Base-by-base conservation (phyloP, 164 flowering plant species). In the Stephania yunnanensis region DNA sequence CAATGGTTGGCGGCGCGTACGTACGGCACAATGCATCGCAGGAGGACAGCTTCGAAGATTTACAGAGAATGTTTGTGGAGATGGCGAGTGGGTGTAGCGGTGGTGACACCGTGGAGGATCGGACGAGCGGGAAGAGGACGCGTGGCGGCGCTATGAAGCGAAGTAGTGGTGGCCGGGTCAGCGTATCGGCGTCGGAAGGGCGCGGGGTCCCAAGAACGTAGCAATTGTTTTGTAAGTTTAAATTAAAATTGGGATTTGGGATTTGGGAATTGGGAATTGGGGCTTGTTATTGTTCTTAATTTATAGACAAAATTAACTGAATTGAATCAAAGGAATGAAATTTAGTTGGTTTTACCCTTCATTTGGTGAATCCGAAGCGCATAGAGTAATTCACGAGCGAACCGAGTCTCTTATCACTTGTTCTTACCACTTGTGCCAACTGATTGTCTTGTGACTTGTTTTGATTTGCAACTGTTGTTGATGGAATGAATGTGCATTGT, bases 41-140 rank as follows among this genome's bases (percentile, higher is more conserved):
- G 89, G 83, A 82, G 7, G 89, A 92, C 72, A 91, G 92, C 74
- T 84, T 92, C 30, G 97, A 94, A 81, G 98, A 94, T 72, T 84
- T 94, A 6, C 97, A 94, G 80, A 91, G 83, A 85, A 92, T 90
- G 89, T 94, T 94, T 45, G 83, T 78, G 81, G 97, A 94, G 19
- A 87, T 92, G 86, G 90, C 87, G 13, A 85, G 87, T 52, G 89
- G 89, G 7, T 89, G 82, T 72, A 79, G 76, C 7, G 31, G 74
- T 65, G 69, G 78, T 48, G 79, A 80, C 36, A 77, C 73, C 12
- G 25, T 30, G 1, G 73, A 74, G 3, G 82, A 81, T 80, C 86
- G 71, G 11, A 77, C 85, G 85, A 83, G 73, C 0, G 68, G 65
- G 46, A 87, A 87, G 86, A 82, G 85, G 79, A 44, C 84, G 70